phyloP scores from a whole-genome alignment of 352 stramenopile genomes.

The Pythium aristosporum region DNA sequence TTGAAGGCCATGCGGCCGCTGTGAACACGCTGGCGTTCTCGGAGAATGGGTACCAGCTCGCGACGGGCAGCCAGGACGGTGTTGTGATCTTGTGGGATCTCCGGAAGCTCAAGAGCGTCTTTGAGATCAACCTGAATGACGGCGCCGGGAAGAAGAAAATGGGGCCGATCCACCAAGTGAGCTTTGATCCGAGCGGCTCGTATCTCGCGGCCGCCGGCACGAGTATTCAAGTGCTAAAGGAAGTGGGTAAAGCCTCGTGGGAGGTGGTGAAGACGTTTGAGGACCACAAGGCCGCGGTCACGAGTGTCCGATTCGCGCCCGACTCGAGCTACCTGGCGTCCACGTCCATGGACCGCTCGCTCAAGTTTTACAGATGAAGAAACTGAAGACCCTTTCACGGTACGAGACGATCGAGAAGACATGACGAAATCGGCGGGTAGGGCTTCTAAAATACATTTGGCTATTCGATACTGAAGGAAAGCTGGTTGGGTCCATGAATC shows the following conservation, averaged over 20 bases:
- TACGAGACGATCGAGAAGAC: not conserved
- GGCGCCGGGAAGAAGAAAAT: slow-evolving; percentile 30
- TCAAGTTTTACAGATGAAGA: slow-evolving; percentile 72
- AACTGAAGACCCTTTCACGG: not conserved
- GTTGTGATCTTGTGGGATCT: slow-evolving; percentile 93
- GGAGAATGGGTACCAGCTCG: slow-evolving; percentile 96
- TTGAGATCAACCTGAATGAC: slow-evolving; percentile 51
- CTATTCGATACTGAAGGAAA: slow-evolving; percentile 9
- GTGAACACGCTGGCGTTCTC: slow-evolving; percentile 88
- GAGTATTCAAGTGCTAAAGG: slow-evolving; percentile 52
- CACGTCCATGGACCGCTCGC: slow-evolving; percentile 71
- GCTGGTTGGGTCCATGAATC: not conserved
- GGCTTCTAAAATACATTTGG: slow-evolving; percentile 20
- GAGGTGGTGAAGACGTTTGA: slow-evolving; percentile 55
- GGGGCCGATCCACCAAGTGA: slow-evolving; percentile 47
- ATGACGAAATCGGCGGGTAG: not conserved
- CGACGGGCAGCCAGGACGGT: slow-evolving; percentile 74
- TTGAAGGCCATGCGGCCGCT: slow-evolving; percentile 75
- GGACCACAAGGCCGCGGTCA: slow-evolving; percentile 71
- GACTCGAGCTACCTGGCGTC: slow-evolving; percentile 66
- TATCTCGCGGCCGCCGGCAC: slow-evolving; percentile 55
- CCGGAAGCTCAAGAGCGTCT: slow-evolving; percentile 86
- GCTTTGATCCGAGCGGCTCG: slow-evolving; percentile 61
- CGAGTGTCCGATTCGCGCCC: slow-evolving; percentile 51
- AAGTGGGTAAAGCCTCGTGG: slow-evolving; percentile 67